A percentile compares a stretch with the other conserved stretches of the same genome.
Evolutionary conservation across 257 asterid genomes (phyloP).

Genomic region (Paulownia fortunei): DNA sequence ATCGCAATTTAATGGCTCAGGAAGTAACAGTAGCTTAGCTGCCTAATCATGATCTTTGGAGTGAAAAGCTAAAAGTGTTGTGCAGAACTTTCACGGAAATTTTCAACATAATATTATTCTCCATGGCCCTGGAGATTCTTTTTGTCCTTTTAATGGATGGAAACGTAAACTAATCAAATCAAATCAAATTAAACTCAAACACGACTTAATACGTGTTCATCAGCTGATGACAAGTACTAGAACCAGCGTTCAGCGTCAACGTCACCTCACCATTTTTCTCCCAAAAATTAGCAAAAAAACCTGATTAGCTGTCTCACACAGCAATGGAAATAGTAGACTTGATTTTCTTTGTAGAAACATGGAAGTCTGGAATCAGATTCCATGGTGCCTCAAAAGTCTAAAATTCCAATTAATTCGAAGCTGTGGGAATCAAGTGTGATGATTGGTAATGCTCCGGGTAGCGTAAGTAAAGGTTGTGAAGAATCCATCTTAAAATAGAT

Average conservation of each 20-base stretch:
- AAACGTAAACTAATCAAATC: not conserved
- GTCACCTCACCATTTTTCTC: not conserved
- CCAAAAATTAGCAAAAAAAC: too few species aligned
- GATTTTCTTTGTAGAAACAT: constrained; percentile 10
- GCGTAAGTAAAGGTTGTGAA: not conserved
- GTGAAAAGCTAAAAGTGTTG: constrained; percentile 24
- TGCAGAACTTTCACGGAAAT: not conserved
- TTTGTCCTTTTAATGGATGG: not conserved
- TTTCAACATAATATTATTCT: constrained; percentile 23
- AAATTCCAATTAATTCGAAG: not conserved
- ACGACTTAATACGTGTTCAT: too few species aligned
- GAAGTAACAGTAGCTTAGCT: not conserved
- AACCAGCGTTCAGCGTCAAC: too few species aligned
- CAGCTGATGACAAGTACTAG: too few species aligned
- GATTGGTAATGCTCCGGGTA: constrained; percentile 16
- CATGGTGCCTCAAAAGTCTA: constrained; percentile 26
- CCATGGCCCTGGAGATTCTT: constrained; percentile 35
- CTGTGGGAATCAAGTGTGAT: constrained; percentile 37
- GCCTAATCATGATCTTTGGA: constrained; percentile 11
- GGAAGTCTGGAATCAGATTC: constrained; percentile 40
- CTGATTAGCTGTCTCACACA: constrained; percentile 10
- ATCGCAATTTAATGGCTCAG: constrained; percentile 28
- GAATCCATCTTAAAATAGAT: not conserved
- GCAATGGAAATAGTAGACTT: not conserved
- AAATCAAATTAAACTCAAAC: not conserved